Evolutionary conservation across 1,284 basidiomycete species (phyloP).

Genomic region (Sanghuangporus baumii): DNA sequence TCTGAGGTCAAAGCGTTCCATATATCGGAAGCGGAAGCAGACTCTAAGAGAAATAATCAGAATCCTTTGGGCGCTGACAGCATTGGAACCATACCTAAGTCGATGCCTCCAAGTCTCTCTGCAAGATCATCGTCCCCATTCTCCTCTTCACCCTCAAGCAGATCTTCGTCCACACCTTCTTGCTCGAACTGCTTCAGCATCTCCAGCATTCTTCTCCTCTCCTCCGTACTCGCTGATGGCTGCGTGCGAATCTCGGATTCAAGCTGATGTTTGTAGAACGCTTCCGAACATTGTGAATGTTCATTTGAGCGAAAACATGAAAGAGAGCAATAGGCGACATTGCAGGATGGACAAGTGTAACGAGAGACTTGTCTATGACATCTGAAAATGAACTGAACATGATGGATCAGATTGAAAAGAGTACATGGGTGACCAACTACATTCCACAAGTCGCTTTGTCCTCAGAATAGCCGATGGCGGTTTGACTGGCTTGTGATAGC

Average conservation of each 20-base stretch:
- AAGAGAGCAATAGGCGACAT: conserved; percentile 73
- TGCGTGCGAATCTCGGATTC: conserved; percentile 51
- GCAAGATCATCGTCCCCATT: conserved; percentile 42
- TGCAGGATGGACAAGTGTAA: conserved; percentile 78
- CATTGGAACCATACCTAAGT: conserved; percentile 48
- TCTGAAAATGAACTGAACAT: conserved; percentile 31
- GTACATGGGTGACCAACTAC: not conserved
- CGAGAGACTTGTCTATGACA: conserved; percentile 69
- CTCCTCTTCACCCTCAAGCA: conserved; percentile 32
- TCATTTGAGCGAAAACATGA: conserved; percentile 72
- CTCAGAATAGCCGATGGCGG: not conserved
- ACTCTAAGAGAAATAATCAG: conserved; percentile 33
- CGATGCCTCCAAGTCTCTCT: conserved; percentile 46
- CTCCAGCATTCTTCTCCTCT: conserved; percentile 60
- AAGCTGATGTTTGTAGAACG: conserved; percentile 69
- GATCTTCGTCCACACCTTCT: conserved; percentile 37
- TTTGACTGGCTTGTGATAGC: not conserved
- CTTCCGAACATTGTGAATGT: conserved; percentile 69
- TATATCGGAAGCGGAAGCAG: conserved; percentile 50
- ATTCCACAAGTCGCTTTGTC: conserved; percentile 9
- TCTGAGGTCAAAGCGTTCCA: conserved; percentile 54
- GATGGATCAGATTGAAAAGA: no score
- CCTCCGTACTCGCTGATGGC: conserved; percentile 47
- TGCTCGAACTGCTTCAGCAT: conserved; percentile 68
- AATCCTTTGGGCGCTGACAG: not conserved